A percentile compares a stretch with the other conserved stretches of the same genome.
These are phyloP conservation scores for Clonostachys rhizophaga DNA, from an alignment of 2,329 filamentous ascomycete species.

Conservation along the genomic window DNA sequence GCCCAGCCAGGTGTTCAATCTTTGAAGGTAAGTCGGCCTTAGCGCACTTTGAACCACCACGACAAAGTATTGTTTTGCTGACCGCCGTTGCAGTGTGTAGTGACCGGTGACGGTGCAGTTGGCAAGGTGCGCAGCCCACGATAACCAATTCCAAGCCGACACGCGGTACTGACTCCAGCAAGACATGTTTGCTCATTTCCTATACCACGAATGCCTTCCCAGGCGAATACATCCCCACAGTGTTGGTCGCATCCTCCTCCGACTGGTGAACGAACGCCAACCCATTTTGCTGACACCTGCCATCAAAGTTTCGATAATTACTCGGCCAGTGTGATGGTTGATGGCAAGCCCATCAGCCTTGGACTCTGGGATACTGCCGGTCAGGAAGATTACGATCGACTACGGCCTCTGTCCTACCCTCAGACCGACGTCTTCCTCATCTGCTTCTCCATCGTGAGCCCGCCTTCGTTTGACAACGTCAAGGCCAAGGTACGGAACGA, in stretches of 20 bases:
- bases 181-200: slow-evolving; percentile 99
- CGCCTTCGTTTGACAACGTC: slow-evolving; percentile 97
- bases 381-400: slow-evolving; percentile 96
- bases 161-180: neutral
- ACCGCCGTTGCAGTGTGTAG: slow-evolving; percentile 70
- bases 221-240: slow-evolving; percentile 99
- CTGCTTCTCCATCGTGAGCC: slow-evolving; percentile 97
- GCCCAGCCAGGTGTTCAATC: slow-evolving; percentile 83
- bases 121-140: slow-evolving; percentile 66
- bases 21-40: slow-evolving; percentile 65
- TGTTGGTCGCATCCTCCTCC: slow-evolving; percentile 53
- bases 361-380: slow-evolving; percentile 98
- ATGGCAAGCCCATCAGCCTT: slow-evolving; percentile 94
- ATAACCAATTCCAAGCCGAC: neutral
- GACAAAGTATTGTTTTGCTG: slow-evolving; percentile 12
- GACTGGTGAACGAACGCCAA: neutral
- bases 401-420: slow-evolving; percentile 92
- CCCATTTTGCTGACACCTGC: neutral
- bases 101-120: slow-evolving; percentile 98
- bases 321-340: slow-evolving; percentile 97
- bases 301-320: slow-evolving; percentile 87
- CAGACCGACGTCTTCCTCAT: slow-evolving; percentile 98
- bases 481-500: slow-evolving; percentile 76
- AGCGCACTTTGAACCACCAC: neutral
- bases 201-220: slow-evolving; percentile 99